Base-by-base conservation (phyloP, 768 basidiomycete genomes). In the Jaapia argillacea region DNA sequence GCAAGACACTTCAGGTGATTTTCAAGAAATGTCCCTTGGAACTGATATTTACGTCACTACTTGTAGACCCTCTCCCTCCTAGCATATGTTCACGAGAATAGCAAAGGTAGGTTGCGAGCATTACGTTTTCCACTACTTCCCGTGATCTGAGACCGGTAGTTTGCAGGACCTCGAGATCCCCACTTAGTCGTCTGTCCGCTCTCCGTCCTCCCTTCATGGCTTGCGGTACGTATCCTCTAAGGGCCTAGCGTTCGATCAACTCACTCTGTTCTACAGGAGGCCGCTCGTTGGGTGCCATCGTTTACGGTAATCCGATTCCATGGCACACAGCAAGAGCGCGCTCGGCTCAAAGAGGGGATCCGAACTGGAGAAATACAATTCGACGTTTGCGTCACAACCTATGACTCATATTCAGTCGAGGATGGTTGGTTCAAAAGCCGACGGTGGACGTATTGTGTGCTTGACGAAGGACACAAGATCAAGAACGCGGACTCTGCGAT, bases 141-240 rank as follows among this genome's bases (percentile, higher is more conserved):
- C n/a, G n/a, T n/a, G n/a, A n/a, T n/a, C n/a, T n/a, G n/a, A n/a
- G n/a, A n/a, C n/a, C n/a, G n/a, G 40, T 35, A 16, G 40, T 37
- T 26, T 3, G 20, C 20, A 71, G 71, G 62, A 6, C 49, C 45
- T n/a, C 59, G 57, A 20, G 76, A 77, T 25, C 80, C 83, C 6
- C 81, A 84, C 58, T 70, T 86, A 22, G 72, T 86, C 37, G 71
- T 85, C 42, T 85, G 83, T 53, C 84, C 84, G 0, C 68, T 86
- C 2, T 82, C 81, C 5, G 79, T 81, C 26, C 59, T 81, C 18
- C 69, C 73, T 0, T 70, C 77, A 4, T 81, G 78, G 78, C 62
- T 74, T 54, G 56, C 65, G 40, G 76, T 74, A 49, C 45, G 62
- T 50, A n/a, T 6, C 36, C 6, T 14, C 13, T 18, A n/a, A n/a